phyloP scores from a whole-genome alignment of 345 rosid genomes.

The Brassica napus region Da-Ae NC_063448.1:2338001-2338500 shows the following conservation, averaged over 20 bases:
- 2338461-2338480: constrained; percentile 70
- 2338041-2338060: constrained; percentile 17
- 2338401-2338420: constrained; percentile 71
- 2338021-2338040: constrained; percentile 17
- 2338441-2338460: constrained; percentile 79
- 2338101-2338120: constrained; percentile 37
- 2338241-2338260: not conserved
- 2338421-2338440: constrained; percentile 75
- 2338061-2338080: not conserved
- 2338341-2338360: constrained; percentile 73
- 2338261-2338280: not conserved
- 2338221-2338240: not conserved
- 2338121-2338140: constrained; percentile 46
- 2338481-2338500: constrained; percentile 79
- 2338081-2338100: constrained; percentile 27
- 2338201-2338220: constrained; percentile 38
- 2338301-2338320: constrained; percentile 67
- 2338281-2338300: constrained; percentile 67
- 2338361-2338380: constrained; percentile 71
- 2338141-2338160: constrained; percentile 65
- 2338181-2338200: constrained; percentile 56
- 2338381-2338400: constrained; percentile 64
- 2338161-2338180: constrained; percentile 76
- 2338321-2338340: constrained; percentile 82
- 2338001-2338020: not conserved